A percentile compares a stretch with the other conserved stretches of the same genome.
These are phyloP conservation scores for Bryoerythrophyllum caledonicum DNA, from an alignment of 225 moss, liverwort and hornwort species.

Conservation along the genomic window DNA sequence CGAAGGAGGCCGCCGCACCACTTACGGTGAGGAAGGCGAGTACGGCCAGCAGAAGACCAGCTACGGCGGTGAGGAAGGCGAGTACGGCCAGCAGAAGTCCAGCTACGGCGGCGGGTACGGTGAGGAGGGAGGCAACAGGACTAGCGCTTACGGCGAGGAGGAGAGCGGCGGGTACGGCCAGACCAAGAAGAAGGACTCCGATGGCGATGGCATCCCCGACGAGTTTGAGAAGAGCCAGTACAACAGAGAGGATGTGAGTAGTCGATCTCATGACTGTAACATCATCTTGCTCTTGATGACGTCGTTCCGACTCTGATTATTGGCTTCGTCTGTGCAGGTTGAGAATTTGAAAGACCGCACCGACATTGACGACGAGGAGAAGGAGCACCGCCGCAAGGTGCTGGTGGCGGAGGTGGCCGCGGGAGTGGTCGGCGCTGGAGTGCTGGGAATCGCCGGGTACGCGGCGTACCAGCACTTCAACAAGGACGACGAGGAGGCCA, in stretches of 20 bases:
- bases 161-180: neutral
- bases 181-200: constrained; percentile 9
- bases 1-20: too few species aligned
- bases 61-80: too few species aligned
- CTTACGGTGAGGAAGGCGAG: too few species aligned
- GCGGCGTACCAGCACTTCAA: constrained; percentile 43
- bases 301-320: too few species aligned
- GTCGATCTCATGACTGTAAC: neutral
- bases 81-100: too few species aligned
- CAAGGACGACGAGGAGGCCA: constrained; percentile 38
- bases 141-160: neutral
- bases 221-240: constrained; percentile 15
- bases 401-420: constrained; percentile 44
- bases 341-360: constrained; percentile 43
- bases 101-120: constrained; percentile 34
- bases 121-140: constrained; percentile 10
- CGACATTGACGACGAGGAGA: constrained; percentile 47
- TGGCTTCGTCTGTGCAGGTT: constrained; percentile 16
- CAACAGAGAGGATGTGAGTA: constrained; percentile 2
- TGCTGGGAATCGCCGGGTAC: constrained; percentile 40
- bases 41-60: too few species aligned
- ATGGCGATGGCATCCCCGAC: constrained; percentile 16
- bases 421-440: constrained; percentile 45
- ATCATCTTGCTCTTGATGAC: neutral
- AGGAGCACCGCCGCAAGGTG: constrained; percentile 44